phyloP scores from a whole-genome alignment of 2,329 filamentous ascomycete species.

The Colletotrichum eleusines region DNA sequence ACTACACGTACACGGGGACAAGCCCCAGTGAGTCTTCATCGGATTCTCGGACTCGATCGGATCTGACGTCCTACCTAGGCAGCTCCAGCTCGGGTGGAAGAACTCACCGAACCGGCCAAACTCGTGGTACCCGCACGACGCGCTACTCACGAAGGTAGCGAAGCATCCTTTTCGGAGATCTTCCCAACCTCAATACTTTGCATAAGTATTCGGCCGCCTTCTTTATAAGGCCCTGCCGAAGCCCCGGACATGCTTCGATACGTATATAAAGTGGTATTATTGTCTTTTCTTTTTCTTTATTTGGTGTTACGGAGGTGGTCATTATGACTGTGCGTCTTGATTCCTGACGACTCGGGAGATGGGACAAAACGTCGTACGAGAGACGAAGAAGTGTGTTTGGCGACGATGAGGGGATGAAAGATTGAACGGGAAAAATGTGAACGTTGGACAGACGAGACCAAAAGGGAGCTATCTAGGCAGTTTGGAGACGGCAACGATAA shows the following conservation, averaged over 20 bases:
- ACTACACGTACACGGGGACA: slow-evolving; percentile 65
- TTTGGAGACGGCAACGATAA: slow-evolving; percentile 12
- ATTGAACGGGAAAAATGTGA: slow-evolving; percentile 6
- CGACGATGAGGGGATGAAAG: slow-evolving; percentile 16
- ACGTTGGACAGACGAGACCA: background rate
- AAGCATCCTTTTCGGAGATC: slow-evolving; percentile 1
- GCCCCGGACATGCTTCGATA: slow-evolving; percentile 19
- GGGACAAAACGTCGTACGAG: slow-evolving; percentile 10
- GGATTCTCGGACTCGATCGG: slow-evolving; percentile 40
- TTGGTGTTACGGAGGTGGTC: slow-evolving; percentile 25
- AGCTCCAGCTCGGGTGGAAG: slow-evolving; percentile 61
- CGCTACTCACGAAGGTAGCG: slow-evolving; percentile 49
- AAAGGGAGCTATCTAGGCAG: background rate
- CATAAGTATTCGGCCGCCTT: slow-evolving; percentile 17
- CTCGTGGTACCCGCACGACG: slow-evolving; percentile 43
- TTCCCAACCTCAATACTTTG: background rate
- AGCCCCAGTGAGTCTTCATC: slow-evolving; percentile 62
- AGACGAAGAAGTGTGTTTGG: slow-evolving; percentile 25
- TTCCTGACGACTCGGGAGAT: background rate
- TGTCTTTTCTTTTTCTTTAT: background rate
- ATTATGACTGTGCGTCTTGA: background rate
- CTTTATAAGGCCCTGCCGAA: background rate
- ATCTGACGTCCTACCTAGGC: slow-evolving; percentile 50
- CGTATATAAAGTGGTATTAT: slow-evolving; percentile 37
- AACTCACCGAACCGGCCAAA: slow-evolving; percentile 48